Evolutionary conservation across 1,284 basidiomycete genomes (phyloP).

Genomic region (Ganoderma resinaceum): DNA sequence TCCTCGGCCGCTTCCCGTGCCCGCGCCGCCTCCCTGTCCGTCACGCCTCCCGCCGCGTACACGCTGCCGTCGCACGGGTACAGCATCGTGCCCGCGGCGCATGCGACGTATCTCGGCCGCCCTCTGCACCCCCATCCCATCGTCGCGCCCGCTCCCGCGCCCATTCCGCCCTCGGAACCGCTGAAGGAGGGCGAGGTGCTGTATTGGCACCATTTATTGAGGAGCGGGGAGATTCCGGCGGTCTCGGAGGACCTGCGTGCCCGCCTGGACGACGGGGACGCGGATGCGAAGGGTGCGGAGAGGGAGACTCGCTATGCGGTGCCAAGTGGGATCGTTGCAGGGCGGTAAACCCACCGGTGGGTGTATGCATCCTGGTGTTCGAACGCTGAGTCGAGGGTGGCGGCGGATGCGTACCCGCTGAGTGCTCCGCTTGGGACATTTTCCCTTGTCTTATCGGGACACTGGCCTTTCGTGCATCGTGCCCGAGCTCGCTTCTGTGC

Average conservation of each 20-base stretch:
- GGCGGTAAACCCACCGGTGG: constrained; percentile 9
- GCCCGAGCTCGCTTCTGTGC: not conserved
- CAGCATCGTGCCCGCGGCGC: constrained; percentile 3
- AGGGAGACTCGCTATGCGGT: constrained; percentile 7
- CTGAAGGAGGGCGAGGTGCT: constrained; percentile 72
- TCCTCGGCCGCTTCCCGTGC: constrained; percentile 15
- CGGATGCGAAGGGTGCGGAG: constrained; percentile 3
- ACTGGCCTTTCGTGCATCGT: not conserved
- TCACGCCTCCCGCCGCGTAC: constrained; percentile 31
- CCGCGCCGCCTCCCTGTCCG: constrained; percentile 32
- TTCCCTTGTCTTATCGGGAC: not conserved
- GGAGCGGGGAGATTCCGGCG: constrained; percentile 77
- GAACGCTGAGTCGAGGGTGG: not conserved
- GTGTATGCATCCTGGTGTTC: no score
- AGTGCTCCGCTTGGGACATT: not conserved
- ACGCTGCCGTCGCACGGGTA: constrained; percentile 7
- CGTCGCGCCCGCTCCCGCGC: constrained; percentile 23
- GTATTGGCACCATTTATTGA: constrained; percentile 81
- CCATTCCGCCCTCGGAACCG: constrained; percentile 18
- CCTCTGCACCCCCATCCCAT: constrained; percentile 13
- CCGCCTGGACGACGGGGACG: constrained; percentile 2
- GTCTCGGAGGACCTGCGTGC: constrained; percentile 62
- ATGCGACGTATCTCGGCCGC: constrained; percentile 20
- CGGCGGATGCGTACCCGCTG: not conserved
- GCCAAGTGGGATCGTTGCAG: constrained; percentile 22